Percentiles rank a stretch among this genome's conserved stretches.
Conservation (phyloP, 306 rosid species). For the Glycine soja region DNA sequence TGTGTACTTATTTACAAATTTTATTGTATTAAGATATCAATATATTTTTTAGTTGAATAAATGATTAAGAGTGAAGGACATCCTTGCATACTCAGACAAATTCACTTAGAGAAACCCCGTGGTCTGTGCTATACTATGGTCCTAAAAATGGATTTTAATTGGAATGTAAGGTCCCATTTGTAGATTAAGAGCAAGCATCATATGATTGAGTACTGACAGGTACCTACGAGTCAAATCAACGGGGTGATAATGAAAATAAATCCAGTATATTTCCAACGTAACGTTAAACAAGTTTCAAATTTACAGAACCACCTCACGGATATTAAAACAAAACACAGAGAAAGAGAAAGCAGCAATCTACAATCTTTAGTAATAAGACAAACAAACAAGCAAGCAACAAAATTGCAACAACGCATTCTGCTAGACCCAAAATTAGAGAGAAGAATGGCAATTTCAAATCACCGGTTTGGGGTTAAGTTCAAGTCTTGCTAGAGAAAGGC, state of each 20-base stretch:
- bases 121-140: not conserved
- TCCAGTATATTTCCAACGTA: not conserved
- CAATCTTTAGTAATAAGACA: slow-evolving; percentile 12
- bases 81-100: not conserved
- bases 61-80: not conserved
- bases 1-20: no score
- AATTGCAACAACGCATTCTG: slow-evolving; percentile 44
- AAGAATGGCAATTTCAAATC: slow-evolving; percentile 2
- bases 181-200: not conserved
- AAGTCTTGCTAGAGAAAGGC: slow-evolving; percentile 46
- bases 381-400: slow-evolving; percentile 58
- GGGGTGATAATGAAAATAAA: not conserved
- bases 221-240: not conserved
- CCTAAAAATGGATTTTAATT: not conserved
- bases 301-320: slow-evolving; percentile 40
- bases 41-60: no score
- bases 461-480: slow-evolving; percentile 30
- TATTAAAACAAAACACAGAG: slow-evolving; percentile 40
- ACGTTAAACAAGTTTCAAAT: slow-evolving; percentile 10
- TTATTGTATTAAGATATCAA: no score
- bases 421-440: slow-evolving; percentile 46
- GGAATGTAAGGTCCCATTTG: not conserved
- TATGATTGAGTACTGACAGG: not conserved
- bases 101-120: not conserved
- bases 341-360: not conserved